Evolutionary conservation across 331 rosid genomes (phyloP).

Genomic region (Malus hybrid): DNA sequence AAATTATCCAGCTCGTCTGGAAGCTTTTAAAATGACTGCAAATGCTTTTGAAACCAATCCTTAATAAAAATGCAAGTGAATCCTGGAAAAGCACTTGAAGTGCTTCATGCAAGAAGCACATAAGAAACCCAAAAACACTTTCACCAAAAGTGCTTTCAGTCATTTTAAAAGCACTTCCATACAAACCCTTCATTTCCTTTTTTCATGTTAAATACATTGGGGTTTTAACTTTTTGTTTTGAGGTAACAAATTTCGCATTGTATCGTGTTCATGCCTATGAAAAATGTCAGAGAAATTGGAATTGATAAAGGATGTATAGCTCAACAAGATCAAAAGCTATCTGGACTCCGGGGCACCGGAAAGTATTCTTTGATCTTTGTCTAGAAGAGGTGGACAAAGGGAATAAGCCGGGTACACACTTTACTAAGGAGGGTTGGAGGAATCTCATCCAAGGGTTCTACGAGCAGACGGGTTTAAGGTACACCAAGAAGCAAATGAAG

Average conservation of each 20-base stretch:
- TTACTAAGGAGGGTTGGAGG: constrained; percentile 56
- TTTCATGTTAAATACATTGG: background rate
- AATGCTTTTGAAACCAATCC: no score
- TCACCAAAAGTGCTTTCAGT: background rate
- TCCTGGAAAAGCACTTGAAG: no score
- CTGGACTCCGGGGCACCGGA: constrained; percentile 46
- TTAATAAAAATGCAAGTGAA: no score
- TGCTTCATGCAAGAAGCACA: no score
- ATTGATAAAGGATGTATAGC: constrained; percentile 23
- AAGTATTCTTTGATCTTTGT: constrained; percentile 43
- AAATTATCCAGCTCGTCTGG: no score
- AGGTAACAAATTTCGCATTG: background rate
- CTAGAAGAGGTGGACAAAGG: constrained; percentile 45
- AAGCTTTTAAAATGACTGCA: no score
- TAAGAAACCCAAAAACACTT: no score
- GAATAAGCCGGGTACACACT: constrained; percentile 45
- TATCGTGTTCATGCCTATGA: constrained; percentile 1
- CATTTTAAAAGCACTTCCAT: background rate
- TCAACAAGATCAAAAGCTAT: constrained; percentile 32
- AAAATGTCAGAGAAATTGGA: constrained; percentile 14
- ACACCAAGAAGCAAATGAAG: constrained; percentile 49
- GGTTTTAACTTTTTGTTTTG: background rate
- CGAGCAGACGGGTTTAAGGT: constrained; percentile 41
- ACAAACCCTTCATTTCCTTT: background rate
- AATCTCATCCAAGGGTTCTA: constrained; percentile 34